Evolutionary conservation across 768 basidiomycete genomes (phyloP).

Genomic region (Krasilnikovozyma curviuscula): DNA sequence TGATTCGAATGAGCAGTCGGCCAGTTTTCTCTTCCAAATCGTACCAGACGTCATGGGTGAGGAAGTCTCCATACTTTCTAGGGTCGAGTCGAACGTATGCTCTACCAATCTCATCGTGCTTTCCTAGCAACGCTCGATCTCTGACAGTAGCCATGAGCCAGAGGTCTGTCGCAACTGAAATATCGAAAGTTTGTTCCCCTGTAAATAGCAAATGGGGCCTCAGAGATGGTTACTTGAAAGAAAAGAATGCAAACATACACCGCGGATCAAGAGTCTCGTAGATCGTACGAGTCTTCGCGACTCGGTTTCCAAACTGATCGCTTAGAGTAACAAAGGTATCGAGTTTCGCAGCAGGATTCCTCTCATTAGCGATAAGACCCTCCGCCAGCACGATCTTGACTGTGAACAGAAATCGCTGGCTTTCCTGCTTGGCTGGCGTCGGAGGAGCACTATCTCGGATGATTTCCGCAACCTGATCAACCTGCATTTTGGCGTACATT

Average conservation of each 20-base stretch:
- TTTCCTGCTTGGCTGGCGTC: constrained; percentile 48
- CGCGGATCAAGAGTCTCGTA: constrained; percentile 79
- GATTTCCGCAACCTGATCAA: constrained; percentile 54
- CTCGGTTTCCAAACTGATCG: constrained; percentile 68
- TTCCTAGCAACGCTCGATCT: constrained; percentile 72
- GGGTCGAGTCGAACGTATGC: constrained; percentile 86
- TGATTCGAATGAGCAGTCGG: constrained; percentile 64
- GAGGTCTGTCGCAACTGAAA: constrained; percentile 77
- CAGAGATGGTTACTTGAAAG: constrained; percentile 5
- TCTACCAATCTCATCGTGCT: constrained; percentile 70
- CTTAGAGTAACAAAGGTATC: constrained; percentile 90
- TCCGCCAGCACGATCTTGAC: constrained; percentile 88
- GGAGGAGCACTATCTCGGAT: constrained; percentile 42
- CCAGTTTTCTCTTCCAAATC: constrained; percentile 60
- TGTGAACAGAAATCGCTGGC: constrained; percentile 62
- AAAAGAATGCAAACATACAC: constrained; percentile 37
- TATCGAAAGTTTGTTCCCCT: constrained; percentile 97
- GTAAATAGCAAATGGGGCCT: neutral
- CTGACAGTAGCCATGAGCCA: constrained; percentile 95
- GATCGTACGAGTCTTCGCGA: constrained; percentile 88
- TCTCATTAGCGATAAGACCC: constrained; percentile 56
- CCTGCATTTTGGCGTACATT: constrained; percentile 79
- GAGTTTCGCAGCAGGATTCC: constrained; percentile 53
- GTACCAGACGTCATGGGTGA: constrained; percentile 81
- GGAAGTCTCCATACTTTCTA: constrained; percentile 62